phyloP scores from a whole-genome alignment of 106 monocot genomes.

The Ottelia alismoides region DNA sequence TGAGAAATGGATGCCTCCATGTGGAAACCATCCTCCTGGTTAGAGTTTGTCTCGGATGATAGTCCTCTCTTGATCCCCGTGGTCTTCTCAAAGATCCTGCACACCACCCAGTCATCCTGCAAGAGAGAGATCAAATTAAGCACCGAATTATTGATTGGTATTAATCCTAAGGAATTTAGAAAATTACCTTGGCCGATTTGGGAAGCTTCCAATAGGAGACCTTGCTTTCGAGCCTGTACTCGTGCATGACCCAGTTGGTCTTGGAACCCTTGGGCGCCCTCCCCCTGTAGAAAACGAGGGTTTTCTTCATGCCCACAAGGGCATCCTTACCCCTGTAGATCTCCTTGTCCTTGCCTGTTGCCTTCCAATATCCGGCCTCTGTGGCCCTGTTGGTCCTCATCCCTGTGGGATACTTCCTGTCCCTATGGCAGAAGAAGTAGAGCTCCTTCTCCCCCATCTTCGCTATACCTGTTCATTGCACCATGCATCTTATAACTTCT shows the following conservation, averaged over 20 bases:
- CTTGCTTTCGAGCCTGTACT: constrained; percentile 55
- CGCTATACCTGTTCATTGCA: constrained; percentile 46
- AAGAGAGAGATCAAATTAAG: not conserved
- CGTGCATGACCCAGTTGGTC: constrained; percentile 73
- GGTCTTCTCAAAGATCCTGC: constrained; percentile 20
- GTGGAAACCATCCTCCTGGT: too few relatives aligned
- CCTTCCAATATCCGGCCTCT: constrained; percentile 73
- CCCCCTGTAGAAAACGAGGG: constrained; percentile 77
- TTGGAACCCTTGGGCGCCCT: constrained; percentile 65
- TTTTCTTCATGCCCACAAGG: constrained; percentile 74
- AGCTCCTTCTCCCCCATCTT: constrained; percentile 82
- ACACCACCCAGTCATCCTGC: constrained; percentile 22
- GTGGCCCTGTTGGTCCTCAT: constrained; percentile 76
- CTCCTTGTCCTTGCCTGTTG: constrained; percentile 76
- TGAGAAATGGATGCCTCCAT: too few relatives aligned
- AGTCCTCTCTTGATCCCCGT: constrained; percentile 4
- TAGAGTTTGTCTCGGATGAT: not conserved
- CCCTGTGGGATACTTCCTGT: constrained; percentile 71
- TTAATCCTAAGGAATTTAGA: not conserved
- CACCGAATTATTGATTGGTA: not conserved
- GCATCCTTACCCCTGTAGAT: constrained; percentile 25
- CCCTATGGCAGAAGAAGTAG: constrained; percentile 70
- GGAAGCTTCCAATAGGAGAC: constrained; percentile 11
- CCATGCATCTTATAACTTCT: too few relatives aligned
- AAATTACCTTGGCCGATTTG: constrained; percentile 2